Conservation (phyloP, 2,329 filamentous ascomycete genomes). For the Verruconis gallopava region DNA sequence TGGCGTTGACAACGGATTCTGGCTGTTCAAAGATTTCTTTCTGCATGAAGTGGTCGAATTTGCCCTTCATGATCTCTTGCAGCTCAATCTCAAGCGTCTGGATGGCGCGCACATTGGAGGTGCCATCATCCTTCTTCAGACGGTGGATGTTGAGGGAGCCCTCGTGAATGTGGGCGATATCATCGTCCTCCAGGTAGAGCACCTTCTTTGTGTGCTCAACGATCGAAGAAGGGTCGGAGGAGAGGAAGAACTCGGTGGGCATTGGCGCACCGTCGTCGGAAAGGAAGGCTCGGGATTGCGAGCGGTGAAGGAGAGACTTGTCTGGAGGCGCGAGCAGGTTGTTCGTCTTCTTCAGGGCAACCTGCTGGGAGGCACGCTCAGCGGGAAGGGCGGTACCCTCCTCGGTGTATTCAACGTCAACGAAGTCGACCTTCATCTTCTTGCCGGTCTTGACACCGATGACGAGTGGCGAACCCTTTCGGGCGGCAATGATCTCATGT, state of each 20-base stretch:
- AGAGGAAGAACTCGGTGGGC: slow-evolving; percentile 98
- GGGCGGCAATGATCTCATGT: slow-evolving; percentile 92
- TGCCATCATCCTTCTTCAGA: slow-evolving; percentile 90
- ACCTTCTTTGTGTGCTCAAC: slow-evolving; percentile 99
- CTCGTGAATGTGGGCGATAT: slow-evolving; percentile 99
- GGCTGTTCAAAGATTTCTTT: slow-evolving; percentile 99
- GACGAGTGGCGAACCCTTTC: slow-evolving; percentile 95
- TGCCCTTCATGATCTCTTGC: slow-evolving; percentile 99
- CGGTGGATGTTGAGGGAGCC: slow-evolving; percentile 98
- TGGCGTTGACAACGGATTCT: slow-evolving; percentile 98
- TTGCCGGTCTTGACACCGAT: slow-evolving; percentile 93
- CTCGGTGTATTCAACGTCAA: slow-evolving; percentile 94
- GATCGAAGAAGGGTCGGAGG: slow-evolving; percentile 94
- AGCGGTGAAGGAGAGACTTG: slow-evolving; percentile 96
- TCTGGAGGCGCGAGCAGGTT: slow-evolving; percentile 68
- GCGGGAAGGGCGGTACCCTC: slow-evolving; percentile 80
- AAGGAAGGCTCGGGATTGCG: slow-evolving; percentile 96
- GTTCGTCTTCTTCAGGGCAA: slow-evolving; percentile 74
- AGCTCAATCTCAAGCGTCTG: slow-evolving; percentile 98
- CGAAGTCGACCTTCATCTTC: slow-evolving; percentile 99
- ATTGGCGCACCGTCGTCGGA: slow-evolving; percentile 96
- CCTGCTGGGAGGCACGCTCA: slow-evolving; percentile 91
- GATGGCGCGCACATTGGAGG: slow-evolving; percentile 92
- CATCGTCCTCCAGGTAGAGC: slow-evolving; percentile 97
- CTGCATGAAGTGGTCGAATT: slow-evolving; percentile 99